Percentiles rank a stretch among this genome's conserved stretches.
These are phyloP conservation scores for Mycosphaerelloides madeirae DNA, from an alignment of 2,329 filamentous ascomycete genomes.

Conservation along the genomic window DNA sequence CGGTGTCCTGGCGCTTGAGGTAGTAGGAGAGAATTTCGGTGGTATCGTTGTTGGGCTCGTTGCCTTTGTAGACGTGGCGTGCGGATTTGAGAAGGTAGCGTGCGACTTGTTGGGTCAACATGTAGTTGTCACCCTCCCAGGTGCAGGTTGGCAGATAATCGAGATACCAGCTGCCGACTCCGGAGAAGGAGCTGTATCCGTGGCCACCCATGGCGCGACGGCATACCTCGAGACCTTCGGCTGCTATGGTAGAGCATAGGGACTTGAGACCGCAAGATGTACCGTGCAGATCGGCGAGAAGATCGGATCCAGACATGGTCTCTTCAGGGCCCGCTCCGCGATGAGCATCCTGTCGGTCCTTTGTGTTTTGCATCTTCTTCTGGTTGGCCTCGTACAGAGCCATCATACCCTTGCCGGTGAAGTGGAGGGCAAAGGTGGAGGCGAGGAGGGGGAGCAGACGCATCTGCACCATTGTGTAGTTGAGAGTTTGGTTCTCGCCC, in stretches of 20 bases:
- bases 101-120: conserved; percentile 75
- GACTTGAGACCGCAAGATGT: conserved; percentile 74
- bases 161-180: conserved; percentile 70
- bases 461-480: conserved; percentile 78
- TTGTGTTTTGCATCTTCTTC: conserved; percentile 54
- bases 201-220: conserved; percentile 73
- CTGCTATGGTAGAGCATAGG: conserved; percentile 65
- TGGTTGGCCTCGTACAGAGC: conserved; percentile 67
- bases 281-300: conserved; percentile 69
- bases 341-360: conserved; percentile 40
- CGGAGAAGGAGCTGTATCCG: conserved; percentile 69
- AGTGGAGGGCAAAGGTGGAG: conserved; percentile 72
- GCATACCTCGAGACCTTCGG: conserved; percentile 69
- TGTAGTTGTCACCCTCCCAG: conserved; percentile 78
- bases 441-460: conserved; percentile 68
- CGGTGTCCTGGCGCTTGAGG: conserved; percentile 61
- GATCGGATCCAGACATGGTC: conserved; percentile 59
- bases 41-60: conserved; percentile 63
- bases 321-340: conserved; percentile 65
- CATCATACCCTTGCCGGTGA: conserved; percentile 74
- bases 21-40: conserved; percentile 62
- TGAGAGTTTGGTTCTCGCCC: conserved; percentile 69
- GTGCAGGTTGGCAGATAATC: conserved; percentile 69
- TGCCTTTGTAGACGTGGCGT: conserved; percentile 62
- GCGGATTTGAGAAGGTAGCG: conserved; percentile 73